Base-by-base conservation (phyloP, 1,284 basidiomycete species). In the Ganoderma multipileum region DNA sequence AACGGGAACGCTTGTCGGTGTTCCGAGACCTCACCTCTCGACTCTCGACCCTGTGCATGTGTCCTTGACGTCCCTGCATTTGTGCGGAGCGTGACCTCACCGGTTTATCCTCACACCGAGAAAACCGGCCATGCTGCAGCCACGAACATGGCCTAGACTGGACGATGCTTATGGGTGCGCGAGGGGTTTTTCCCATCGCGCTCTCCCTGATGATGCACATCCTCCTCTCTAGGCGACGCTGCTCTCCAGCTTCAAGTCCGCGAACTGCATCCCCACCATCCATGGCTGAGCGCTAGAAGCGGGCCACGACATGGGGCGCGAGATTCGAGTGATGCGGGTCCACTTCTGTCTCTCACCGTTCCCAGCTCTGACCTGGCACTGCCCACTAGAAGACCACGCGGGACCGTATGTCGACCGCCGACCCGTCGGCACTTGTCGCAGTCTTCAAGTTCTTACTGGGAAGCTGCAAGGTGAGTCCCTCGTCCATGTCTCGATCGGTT, bases 1-100 rank as follows among this genome's bases (percentile, higher is more conserved):
- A 54, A 54, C 28, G 28, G 26, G 52, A 54, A 54, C 16, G 52
- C 52, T 54, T 54, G 52, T 54, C 28, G 52, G 28, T 54, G 52
- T 54, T 30, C 26, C 26, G 26, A n/a, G 52, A 54, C 50, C 23
- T 52, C 50, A 26, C 1, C 50, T 11, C 52, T 54, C 28, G 28
- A 14, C 52, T 23, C 52, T 3, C 52, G 52, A 30, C 52, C 52
- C 26, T 54, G 28, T 5, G 47, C 52, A 28, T 30, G 12, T 14
- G 52, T 2, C 52, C 28, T 2, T 1, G 38, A 50, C 47, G n/a
- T n/a, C 11, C 4, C 9, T 12, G 23, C 23, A 11, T n/a, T n/a
- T 8, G 47, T 18, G 44, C 44, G 11, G 20, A n/a, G 20, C 44
- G 44, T 47, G 44, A n/a, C n/a, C 3, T 26, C 33, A 3, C 33